A percentile compares a stretch with the other conserved stretches of the same genome.
Evolutionary conservation across 164 flowering plant genomes (phyloP).

Genomic region (Euptelea pleiosperma): DNA sequence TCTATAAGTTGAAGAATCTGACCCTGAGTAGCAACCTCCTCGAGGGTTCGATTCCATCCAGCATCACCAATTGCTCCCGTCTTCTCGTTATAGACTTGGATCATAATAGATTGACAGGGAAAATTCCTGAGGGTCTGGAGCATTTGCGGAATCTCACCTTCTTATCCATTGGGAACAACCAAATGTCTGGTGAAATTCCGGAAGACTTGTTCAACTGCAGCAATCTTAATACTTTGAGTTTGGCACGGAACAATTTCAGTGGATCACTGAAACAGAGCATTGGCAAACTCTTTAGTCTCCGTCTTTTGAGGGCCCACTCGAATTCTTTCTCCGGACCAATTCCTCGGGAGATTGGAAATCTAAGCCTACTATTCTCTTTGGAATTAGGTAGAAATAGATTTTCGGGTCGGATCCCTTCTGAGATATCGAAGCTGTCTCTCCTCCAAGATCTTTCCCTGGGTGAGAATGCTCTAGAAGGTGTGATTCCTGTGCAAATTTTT

Average conservation of each 20-base stretch:
- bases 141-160: slow-evolving; percentile 44
- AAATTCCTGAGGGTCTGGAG: slow-evolving; percentile 57
- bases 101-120: slow-evolving; percentile 47
- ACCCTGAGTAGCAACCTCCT: slow-evolving; percentile 37
- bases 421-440: slow-evolving; percentile 43
- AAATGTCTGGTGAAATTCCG: slow-evolving; percentile 57
- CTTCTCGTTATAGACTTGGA: slow-evolving; percentile 31
- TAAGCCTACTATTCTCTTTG: slow-evolving; percentile 32
- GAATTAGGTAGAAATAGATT: slow-evolving; percentile 33
- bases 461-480: slow-evolving; percentile 52
- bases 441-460: slow-evolving; percentile 59
- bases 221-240: slow-evolving; percentile 34
- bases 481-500: slow-evolving; percentile 45
- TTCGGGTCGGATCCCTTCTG: slow-evolving; percentile 46
- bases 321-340: slow-evolving; percentile 48
- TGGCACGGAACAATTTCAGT: slow-evolving; percentile 38
- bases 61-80: slow-evolving; percentile 57
- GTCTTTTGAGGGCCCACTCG: slow-evolving; percentile 10
- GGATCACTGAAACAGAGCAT: slow-evolving; percentile 38
- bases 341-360: slow-evolving; percentile 52
- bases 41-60: slow-evolving; percentile 60
- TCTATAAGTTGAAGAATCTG: slow-evolving; percentile 45
- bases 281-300: slow-evolving; percentile 39
- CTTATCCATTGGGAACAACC: slow-evolving; percentile 41
- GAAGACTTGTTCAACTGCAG: slow-evolving; percentile 66